Evolutionary conservation across 192 early-diverging fungal species (phyloP), one percentile per base, ranked within the genome.

Genomic region (Coemansia sp.): DNA sequence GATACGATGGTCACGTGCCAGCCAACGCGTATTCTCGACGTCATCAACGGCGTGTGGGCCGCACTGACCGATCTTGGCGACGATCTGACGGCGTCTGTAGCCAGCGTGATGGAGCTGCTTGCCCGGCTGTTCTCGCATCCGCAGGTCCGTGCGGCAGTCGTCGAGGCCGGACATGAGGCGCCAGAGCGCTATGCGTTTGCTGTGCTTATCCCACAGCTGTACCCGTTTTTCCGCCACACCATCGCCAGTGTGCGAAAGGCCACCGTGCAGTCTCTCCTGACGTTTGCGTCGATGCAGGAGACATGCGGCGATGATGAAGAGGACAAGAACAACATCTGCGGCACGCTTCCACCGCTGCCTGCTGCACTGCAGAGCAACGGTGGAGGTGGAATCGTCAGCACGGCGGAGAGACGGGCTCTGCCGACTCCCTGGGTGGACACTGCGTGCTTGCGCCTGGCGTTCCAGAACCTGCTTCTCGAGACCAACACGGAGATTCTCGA

Each of bases 151-250:
- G 58, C 19, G 0, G 65, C 67, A 0, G 63, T 77, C 51, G 43
- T 68, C 11, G 51, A 63, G 51, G 59, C 72, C 18, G 67, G 63
- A 41, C 32, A 52, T 18, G 48, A 41, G 3, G 42, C 40, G 11
- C 68, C 73, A 0, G 57, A 32, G 21, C 26, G 69, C 47, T 75
- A 71, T 21, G 69, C 76, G 21, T 57, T 71, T n/a, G 63, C 81
- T 0, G 82, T 85, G 40, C 80, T 96, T 11, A 87, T 97, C n/a
- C 94, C 96, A 7, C 86, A 92, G 12, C 82, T 99, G 49, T 91
- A 89, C 61, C 94, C 94, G n/a, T 98, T 98, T 73, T 93, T 99
- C 76, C 89, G 98, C 41, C 96, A 99, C 66, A 90, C 94, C 0
- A 91, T 97, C 42, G 84, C 87, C 2, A 85, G 86, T 40, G 98